Evolutionary conservation across 441 rosid species (phyloP), one percentile per base, ranked within the genome.

Genomic region (Euphorbia celastroides): DNA sequence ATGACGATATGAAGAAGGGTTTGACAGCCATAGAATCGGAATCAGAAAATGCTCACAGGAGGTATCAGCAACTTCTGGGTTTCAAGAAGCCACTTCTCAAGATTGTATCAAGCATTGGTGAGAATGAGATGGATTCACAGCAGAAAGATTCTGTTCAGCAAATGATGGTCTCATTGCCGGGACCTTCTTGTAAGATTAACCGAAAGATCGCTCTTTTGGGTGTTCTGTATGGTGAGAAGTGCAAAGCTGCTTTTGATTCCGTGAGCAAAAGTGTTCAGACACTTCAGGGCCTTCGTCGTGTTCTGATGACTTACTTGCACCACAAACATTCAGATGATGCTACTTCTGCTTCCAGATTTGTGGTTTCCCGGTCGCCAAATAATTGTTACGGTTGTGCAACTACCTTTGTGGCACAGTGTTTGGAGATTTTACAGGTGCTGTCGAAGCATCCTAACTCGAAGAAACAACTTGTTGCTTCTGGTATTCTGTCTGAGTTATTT

Each of bases 221-320:
- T 78, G 99, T 96, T 65, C 83, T 96, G 46, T 96, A 96, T 79
- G 99, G 98, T 81, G 99, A 96, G 80, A 96, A 96, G 79, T 96
- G 99, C 87, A 96, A 96, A 82, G 99, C 99, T 77, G 99, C 99
- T 76, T 96, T 96, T 84, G 99, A 93, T 81, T 96, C 99, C 75
- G 99, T 96, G 69, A 93, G 97, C 87, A 96, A 96, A 84, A 96
- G 99, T 81, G 99, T 96, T 60, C 99, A 96, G 86, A 96, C 98
- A 11, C 87, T 96, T 65, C 99, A 96, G 82, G 99, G 99, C 64
- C 90, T 96, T 77, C 99, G 99, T 65, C 81, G 92, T 67, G 99
- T 94, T 82, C 70, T 96, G 74, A 94, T 94, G 99, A 86, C 79
- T 74, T 96, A 94, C 82, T 86, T 96, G 86, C 98, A 94, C 84